These are phyloP conservation scores for rapeseed (Brassica napus) DNA, from an alignment of 345 rosid genomes.

Conservation along the genomic window DNA sequence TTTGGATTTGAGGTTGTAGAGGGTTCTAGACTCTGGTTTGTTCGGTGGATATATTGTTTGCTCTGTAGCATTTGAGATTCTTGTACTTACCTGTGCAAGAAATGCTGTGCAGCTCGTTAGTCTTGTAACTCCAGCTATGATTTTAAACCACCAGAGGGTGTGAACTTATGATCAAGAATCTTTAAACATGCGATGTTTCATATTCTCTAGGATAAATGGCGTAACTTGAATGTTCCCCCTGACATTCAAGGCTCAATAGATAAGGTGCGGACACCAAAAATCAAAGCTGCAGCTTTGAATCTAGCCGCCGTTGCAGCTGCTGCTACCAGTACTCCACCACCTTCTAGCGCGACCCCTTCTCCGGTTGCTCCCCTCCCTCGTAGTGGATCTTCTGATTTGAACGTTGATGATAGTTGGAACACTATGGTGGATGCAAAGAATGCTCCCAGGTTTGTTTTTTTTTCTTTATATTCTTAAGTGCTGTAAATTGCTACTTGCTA, in stretches of 20 bases:
- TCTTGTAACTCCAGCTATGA: neutral
- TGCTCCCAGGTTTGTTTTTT: conserved; percentile 40
- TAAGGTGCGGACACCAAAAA: conserved; percentile 50
- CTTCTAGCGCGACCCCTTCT: conserved; percentile 11
- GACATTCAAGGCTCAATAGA: conserved; percentile 60
- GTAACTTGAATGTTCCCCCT: conserved; percentile 66
- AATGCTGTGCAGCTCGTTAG: neutral
- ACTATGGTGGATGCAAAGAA: conserved; percentile 34
- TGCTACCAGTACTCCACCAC: conserved; percentile 26
- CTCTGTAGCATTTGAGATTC: neutral
- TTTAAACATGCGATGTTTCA: conserved; percentile 19
- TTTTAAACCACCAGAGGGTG: neutral
- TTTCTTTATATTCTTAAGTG: neutral
- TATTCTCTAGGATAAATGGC: conserved; percentile 71
- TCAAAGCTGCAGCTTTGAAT: conserved; percentile 44
- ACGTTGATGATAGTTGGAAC: conserved; percentile 31
- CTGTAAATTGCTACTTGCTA: conserved; percentile 9
- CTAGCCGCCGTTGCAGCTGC: conserved; percentile 39
- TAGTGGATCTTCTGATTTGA: conserved; percentile 33
- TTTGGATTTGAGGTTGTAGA: neutral
- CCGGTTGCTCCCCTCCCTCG: conserved; percentile 26
- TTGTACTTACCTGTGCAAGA: neutral
- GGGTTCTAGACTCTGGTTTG: neutral
- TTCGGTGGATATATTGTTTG: neutral
- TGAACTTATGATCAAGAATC: conserved; percentile 15